Conservation (phyloP, 176 grass and related monocot genomes). For the Oryza punctata region DNA sequence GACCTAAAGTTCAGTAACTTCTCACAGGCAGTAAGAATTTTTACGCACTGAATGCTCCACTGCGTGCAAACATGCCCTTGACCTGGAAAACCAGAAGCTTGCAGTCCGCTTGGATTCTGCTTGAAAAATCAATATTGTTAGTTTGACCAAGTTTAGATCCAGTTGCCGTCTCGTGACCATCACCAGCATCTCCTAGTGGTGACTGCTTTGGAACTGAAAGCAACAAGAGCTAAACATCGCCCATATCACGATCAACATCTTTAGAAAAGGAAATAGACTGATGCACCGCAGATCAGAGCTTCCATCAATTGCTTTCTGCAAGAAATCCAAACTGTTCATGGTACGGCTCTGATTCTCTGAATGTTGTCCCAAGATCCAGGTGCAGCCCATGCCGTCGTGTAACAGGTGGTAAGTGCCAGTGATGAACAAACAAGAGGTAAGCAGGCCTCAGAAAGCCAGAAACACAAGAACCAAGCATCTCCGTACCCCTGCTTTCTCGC, state of each 20-base stretch:
- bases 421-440: constrained; percentile 27
- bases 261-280: constrained; percentile 7
- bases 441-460: neutral
- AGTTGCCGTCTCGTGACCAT: constrained; percentile 33
- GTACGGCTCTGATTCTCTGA: constrained; percentile 50
- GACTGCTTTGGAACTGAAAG: constrained; percentile 33
- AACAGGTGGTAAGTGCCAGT: constrained; percentile 10
- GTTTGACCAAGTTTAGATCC: constrained; percentile 32
- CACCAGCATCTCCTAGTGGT: constrained; percentile 13
- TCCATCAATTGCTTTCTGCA: constrained; percentile 42
- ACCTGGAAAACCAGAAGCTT: neutral
- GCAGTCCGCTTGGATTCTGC: neutral
- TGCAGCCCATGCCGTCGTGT: constrained; percentile 23
- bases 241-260: constrained; percentile 31
- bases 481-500: neutral
- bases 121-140: neutral
- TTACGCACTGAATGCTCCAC: constrained; percentile 5
- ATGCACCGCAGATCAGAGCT: constrained; percentile 45
- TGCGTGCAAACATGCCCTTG: constrained; percentile 18
- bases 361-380: constrained; percentile 30
- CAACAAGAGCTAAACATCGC: constrained; percentile 22
- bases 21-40: neutral
- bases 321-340: constrained; percentile 39
- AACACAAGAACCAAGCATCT: constrained; percentile 31
- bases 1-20: constrained; percentile 1